Evolutionary conservation across 352 stramenopile genomes (phyloP), one percentile per base, ranked within the genome.

Genomic region (Bremia lactucae): DNA sequence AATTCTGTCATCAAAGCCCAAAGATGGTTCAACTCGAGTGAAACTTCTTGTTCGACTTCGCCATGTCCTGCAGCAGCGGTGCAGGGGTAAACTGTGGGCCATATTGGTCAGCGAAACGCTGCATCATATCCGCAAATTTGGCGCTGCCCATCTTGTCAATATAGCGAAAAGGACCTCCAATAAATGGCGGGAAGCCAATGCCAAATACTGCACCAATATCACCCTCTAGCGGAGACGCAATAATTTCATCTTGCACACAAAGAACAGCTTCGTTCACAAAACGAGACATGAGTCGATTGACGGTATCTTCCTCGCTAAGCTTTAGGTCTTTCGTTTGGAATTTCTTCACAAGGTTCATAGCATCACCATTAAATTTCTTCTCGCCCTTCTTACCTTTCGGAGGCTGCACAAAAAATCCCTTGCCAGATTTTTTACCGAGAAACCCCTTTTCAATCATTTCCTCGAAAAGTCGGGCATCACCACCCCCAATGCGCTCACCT

Each of bases 141-240:
- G 77, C 58, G 50, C 83, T 93, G 44, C 95, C 96, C 16, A 97
- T 52, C 46, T 77, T 71, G 72, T 99, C 96, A 13, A 99, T 68
- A 49, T 97, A 94, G 31, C 92, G 79, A 86, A 98, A 98, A 18
- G 95, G 95, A 19, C 96, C 96, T 9, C 96, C 96, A 31, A 95
- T 86, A 78, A 98, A 98, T 31, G 95, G 95, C 22, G 93, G 90
- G 69, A 98, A 98, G 44, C 96, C 96, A 47, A 97, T 98, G 52
- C 96, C 96, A 65, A 98, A 98, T 14, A 99, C 93, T n/a, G 96
- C 77, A 31, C 95, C 96, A 65, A 98, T 98, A 68, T 99, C 95
- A 49, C 94, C 96, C 46, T 98, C 92, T 6, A 88, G 89, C 4
- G 96, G 94, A 38, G 93, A 95, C 37, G 77, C 87, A 59, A 99